Evolutionary conservation across 1,139 yeast genomes (phyloP).

Genomic region (Yamadazyma songkhlaensis): DNA sequence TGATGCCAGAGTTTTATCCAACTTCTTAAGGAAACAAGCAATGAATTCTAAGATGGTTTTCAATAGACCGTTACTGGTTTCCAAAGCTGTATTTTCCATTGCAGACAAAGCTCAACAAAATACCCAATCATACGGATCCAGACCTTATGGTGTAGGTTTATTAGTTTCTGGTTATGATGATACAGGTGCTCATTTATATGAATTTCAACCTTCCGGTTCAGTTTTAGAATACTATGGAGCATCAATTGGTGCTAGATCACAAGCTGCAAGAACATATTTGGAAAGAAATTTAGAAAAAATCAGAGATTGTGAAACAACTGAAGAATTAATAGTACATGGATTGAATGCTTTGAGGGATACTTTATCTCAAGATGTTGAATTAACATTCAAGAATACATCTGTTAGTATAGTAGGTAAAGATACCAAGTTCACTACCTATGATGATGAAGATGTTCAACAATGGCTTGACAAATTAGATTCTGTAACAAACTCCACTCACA

Average conservation of each 20-base stretch:
- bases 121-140: conserved; percentile 92
- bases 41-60: conserved; percentile 83
- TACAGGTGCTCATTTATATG: conserved; percentile 90
- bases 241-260: conserved; percentile 98
- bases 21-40: conserved; percentile 87
- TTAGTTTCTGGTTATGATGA: conserved; percentile 91
- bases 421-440: conserved; percentile 69
- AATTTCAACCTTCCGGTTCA: conserved; percentile 94
- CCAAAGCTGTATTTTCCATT: conserved; percentile 78
- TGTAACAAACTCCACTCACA: conserved; percentile 50
- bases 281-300: conserved; percentile 80
- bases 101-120: conserved; percentile 97
- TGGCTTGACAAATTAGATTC: conserved; percentile 72
- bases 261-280: conserved; percentile 93
- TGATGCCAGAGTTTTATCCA: conserved; percentile 91
- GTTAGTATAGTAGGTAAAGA: conserved; percentile 89
- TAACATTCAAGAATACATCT: conserved; percentile 79
- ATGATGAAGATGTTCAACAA: conserved; percentile 81
- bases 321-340: conserved; percentile 81
- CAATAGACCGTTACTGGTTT: conserved; percentile 83
- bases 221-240: conserved; percentile 90
- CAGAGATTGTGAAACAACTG: conserved; percentile 55
- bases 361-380: conserved; percentile 88
- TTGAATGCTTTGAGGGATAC: conserved; percentile 93
- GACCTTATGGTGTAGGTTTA: conserved; percentile 97